These are phyloP conservation scores for Kockiozyma suomiensis DNA, from an alignment of 805 yeast genomes.

Conservation along the genomic window DNA sequence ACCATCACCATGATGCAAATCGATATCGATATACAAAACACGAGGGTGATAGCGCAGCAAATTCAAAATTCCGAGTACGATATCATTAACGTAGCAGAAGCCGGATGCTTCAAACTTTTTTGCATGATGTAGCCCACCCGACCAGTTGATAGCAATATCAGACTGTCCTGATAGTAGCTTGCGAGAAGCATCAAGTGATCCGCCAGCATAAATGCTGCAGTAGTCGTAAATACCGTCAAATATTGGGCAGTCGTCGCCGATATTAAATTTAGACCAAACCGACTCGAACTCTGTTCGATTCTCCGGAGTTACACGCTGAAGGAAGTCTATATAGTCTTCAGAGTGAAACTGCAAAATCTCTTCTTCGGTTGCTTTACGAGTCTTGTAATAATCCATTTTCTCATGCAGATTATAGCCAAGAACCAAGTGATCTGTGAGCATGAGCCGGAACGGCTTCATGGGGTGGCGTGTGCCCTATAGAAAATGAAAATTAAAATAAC, in stretches of 20 bases:
- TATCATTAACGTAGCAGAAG: constrained; percentile 88
- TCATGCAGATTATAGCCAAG: constrained; percentile 82
- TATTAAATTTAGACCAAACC: constrained; percentile 69
- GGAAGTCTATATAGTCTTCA: constrained; percentile 79
- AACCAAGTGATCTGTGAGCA: constrained; percentile 91
- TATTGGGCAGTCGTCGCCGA: constrained; percentile 89
- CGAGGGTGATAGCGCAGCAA: constrained; percentile 80
- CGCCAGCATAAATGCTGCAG: constrained; percentile 82
- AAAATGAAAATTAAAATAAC: not conserved
- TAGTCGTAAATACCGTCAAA: constrained; percentile 78
- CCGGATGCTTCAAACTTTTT: constrained; percentile 89
- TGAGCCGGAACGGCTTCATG: constrained; percentile 95
- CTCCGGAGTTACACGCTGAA: constrained; percentile 47
- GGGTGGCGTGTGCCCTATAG: constrained; percentile 83
- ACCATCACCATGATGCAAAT: constrained; percentile 93
- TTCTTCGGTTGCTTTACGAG: constrained; percentile 77
- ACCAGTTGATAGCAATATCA: constrained; percentile 90
- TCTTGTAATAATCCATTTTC: constrained; percentile 84
- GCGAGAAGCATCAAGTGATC: constrained; percentile 87
- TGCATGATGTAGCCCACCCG: constrained; percentile 94
- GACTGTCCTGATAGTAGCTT: constrained; percentile 78
- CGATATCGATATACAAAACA: constrained; percentile 85
- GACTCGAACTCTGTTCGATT: constrained; percentile 27
- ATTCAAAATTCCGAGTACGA: constrained; percentile 80
- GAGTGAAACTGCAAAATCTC: constrained; percentile 84